These are phyloP conservation scores for Rhododendron mucronatum DNA, from an alignment of 148 eudicot genomes.

Conservation along the genomic window DNA sequence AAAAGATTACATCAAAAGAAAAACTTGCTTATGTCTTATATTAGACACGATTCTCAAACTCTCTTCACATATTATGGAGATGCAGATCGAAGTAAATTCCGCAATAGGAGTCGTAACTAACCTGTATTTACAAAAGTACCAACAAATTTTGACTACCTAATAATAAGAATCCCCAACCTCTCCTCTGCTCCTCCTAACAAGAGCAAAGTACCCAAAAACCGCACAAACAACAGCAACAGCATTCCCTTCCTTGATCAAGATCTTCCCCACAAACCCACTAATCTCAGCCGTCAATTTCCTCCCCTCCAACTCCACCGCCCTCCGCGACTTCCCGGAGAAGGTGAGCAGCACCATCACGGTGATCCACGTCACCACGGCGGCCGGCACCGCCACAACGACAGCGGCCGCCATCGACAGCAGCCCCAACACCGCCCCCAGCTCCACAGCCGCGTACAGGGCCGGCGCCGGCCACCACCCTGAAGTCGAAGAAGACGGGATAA, in stretches of 20 bases:
- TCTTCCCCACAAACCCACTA: conserved; percentile 36
- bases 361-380: conserved; percentile 59
- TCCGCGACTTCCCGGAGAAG: conserved; percentile 29
- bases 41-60: not conserved
- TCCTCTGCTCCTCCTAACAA: conserved; percentile 29
- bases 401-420: conserved; percentile 69
- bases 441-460: conserved; percentile 56
- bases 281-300: conserved; percentile 62
- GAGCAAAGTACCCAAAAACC: conserved; percentile 59
- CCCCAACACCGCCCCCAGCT: conserved; percentile 60
- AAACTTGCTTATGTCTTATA: too few species aligned
- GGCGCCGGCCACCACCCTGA: conserved; percentile 27
- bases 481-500: conserved; percentile 1
- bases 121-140: not conserved
- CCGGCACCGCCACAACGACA: conserved; percentile 59
- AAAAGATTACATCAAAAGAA: too few species aligned
- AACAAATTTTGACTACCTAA: not conserved
- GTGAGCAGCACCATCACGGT: conserved; percentile 47
- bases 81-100: not conserved
- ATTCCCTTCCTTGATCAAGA: conserved; percentile 75
- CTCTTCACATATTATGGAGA: not conserved
- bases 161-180: not conserved
- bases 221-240: conserved; percentile 70
- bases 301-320: conserved; percentile 35
- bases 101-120: not conserved